phyloP scores from a whole-genome alignment of 2,329 filamentous ascomycete genomes.

The Sclerotinia borealis region DNA sequence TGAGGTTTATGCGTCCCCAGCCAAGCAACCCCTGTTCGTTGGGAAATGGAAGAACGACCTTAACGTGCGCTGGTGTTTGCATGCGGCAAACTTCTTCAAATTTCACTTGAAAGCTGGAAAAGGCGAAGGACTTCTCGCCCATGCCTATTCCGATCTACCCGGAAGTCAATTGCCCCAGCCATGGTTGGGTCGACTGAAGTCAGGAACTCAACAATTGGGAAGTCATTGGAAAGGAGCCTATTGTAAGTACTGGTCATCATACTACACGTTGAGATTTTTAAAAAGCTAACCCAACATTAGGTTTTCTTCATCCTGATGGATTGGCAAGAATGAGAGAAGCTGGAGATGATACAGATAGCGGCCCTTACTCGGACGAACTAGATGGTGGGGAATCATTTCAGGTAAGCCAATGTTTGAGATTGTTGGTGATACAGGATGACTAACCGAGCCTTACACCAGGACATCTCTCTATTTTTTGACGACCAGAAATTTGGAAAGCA shows the following conservation, averaged over 20 bases:
- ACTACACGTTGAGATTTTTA: background rate
- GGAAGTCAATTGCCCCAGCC: slow-evolving; percentile 36
- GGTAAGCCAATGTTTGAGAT: slow-evolving; percentile 13
- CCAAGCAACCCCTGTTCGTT: slow-evolving; percentile 36
- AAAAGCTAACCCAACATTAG: slow-evolving; percentile 15
- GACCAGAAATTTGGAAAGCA: slow-evolving; percentile 14
- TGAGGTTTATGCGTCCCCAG: slow-evolving; percentile 37
- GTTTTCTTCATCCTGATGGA: slow-evolving; percentile 20
- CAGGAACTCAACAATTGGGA: slow-evolving; percentile 34
- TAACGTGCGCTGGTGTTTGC: slow-evolving; percentile 41
- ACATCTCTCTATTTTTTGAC: slow-evolving; percentile 28
- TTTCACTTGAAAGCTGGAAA: slow-evolving; percentile 39
- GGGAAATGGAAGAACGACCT: slow-evolving; percentile 35
- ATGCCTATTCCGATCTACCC: slow-evolving; percentile 32
- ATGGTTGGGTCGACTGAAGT: slow-evolving; percentile 36
- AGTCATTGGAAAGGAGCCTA: slow-evolving; percentile 47
- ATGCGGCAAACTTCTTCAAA: slow-evolving; percentile 48
- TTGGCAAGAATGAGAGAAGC: slow-evolving; percentile 20
- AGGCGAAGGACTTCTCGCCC: slow-evolving; percentile 33
- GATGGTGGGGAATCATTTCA: slow-evolving; percentile 23
- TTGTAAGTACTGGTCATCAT: slow-evolving; percentile 27
- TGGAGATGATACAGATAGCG: background rate
- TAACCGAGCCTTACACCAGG: slow-evolving; percentile 15
- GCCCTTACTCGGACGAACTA: slow-evolving; percentile 19
- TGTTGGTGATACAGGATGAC: background rate